phyloP scores from a whole-genome alignment of 2,329 filamentous ascomycete genomes.

The Diaporthe amygdali region DNA sequence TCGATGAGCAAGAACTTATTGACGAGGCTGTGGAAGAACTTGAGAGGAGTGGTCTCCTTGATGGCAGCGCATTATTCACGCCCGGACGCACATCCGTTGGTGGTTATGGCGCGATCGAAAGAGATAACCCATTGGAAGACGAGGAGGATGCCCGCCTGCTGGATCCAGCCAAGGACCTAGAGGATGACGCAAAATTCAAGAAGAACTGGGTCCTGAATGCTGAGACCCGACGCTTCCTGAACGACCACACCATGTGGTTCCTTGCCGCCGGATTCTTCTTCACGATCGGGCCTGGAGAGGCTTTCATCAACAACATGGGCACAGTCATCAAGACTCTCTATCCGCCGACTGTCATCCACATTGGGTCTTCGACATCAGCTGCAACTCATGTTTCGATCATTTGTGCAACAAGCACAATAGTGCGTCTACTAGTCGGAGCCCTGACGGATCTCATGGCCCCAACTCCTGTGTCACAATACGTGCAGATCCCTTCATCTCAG shows the following conservation, averaged over 20 bases:
- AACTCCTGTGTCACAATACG: slow-evolving; percentile 63
- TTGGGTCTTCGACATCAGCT: slow-evolving; percentile 60
- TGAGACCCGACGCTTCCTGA: slow-evolving; percentile 84
- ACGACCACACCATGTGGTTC: slow-evolving; percentile 94
- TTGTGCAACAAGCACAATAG: slow-evolving; percentile 87
- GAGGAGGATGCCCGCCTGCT: slow-evolving; percentile 48
- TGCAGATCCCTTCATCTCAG: slow-evolving; percentile 48
- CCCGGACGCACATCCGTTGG: slow-evolving; percentile 40
- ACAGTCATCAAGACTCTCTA: slow-evolving; percentile 90
- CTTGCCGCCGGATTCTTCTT: slow-evolving; percentile 91
- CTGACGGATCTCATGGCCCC: slow-evolving; percentile 87
- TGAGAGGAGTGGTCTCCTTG: slow-evolving; percentile 84
- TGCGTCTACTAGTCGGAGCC: slow-evolving; percentile 86
- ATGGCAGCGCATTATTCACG: slow-evolving; percentile 75
- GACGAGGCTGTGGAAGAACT: slow-evolving; percentile 89
- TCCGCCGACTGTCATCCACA: slow-evolving; percentile 53
- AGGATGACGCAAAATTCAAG: slow-evolving; percentile 65
- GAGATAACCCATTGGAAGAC: slow-evolving; percentile 43
- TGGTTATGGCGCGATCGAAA: slow-evolving; percentile 67
- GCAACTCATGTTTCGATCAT: slow-evolving; percentile 94
- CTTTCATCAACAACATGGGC: slow-evolving; percentile 96
- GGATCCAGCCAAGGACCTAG: slow-evolving; percentile 42
- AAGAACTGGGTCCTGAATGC: slow-evolving; percentile 92
- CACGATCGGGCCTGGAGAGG: slow-evolving; percentile 92
- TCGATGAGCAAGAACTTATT: slow-evolving; percentile 86